Evolutionary conservation across 768 basidiomycete species (phyloP), one percentile per base, ranked within the genome.

Genomic region (Stropharia rugosoannulata): DNA sequence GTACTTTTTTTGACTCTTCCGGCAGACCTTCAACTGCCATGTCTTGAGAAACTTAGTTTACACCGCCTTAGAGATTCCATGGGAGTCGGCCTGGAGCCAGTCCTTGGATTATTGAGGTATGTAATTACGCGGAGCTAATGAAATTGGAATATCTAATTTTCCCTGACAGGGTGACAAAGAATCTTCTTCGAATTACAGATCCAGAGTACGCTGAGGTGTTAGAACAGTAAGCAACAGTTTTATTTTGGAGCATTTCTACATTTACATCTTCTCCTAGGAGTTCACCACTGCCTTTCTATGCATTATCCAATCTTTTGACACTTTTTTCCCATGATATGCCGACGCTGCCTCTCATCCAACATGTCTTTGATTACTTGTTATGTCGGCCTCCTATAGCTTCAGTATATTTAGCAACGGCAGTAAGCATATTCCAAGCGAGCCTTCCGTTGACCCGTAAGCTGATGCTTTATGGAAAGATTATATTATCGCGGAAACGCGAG

Each of bases 271-370:
- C 39, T 58, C 43, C 44, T 19, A 92, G 89, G 50, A 82, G 79
- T 25, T 83, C 90, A 0, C 90, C 90, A 0, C 76, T 95, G 1
- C 95, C 95, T 0, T 96, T 93, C 66, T 92, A 89, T 66, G 91
- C 94, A 0, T 80, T 98, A 15, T 91, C 93, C 4, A 91, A 94
- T 71, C 82, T 97, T 32, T 76, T 98, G 35, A 96, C 94, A 0
- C 80, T 96, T 29, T 94, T 98, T 73, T 86, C 95, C 10, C 95
- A 98, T 68, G 94, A 97, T 62, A 80, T 94, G 54, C 92, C 95
- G 7, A 90, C 90, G 2, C 80, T 96, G n/a, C 81, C 88, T 4
- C 84, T 95, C 38, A 89, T 94, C 25, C 94, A 96, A 66, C 89
- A 94, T 59, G 83, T 94, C 45, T 98, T 96, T 69, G 95, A 98